These are phyloP conservation scores for Naegleria fowleri DNA, from an alignment of 208 protist genomes.

Conservation along the genomic window DNA sequence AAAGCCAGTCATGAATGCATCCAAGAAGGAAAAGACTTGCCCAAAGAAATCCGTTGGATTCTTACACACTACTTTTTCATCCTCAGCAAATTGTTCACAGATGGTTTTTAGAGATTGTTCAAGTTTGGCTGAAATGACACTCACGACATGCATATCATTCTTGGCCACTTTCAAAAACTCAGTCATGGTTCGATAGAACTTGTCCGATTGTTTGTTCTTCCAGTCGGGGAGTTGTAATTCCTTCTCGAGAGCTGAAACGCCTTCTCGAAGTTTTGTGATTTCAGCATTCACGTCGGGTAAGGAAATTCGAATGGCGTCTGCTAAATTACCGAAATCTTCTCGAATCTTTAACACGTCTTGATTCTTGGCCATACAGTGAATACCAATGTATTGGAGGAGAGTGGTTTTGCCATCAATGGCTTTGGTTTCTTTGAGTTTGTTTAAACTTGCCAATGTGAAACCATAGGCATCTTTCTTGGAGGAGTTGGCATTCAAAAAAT, in stretches of 20 bases:
- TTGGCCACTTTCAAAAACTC: not conserved
- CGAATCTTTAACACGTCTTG: not conserved
- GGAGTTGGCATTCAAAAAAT: constrained; percentile 30
- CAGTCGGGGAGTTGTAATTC: not conserved
- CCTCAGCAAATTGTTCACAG: not conserved
- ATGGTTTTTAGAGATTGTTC: not conserved
- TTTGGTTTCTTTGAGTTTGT: constrained; percentile 25
- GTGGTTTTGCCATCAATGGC: not conserved
- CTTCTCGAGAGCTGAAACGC: not conserved
- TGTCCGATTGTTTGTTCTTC: not conserved
- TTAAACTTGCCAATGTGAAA: not conserved
- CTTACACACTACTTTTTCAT: not conserved
- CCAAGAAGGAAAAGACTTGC: not conserved
- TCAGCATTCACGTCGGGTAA: not conserved
- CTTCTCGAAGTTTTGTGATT: not conserved
- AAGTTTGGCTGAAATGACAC: not conserved
- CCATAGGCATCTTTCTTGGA: constrained; percentile 20
- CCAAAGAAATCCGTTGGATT: constrained; percentile 6
- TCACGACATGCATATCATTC: not conserved
- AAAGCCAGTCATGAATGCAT: not conserved
- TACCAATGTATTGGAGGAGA: constrained; percentile 27
- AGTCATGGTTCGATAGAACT: not conserved
- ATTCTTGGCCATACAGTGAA: not conserved
- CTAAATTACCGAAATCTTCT: not conserved
- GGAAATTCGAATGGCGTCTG: not conserved